A percentile compares a stretch with the other conserved stretches of the same genome.
phyloP scores from a whole-genome alignment of 495 filamentous ascomycete genomes.

The Aspergillus steynii region DNA sequence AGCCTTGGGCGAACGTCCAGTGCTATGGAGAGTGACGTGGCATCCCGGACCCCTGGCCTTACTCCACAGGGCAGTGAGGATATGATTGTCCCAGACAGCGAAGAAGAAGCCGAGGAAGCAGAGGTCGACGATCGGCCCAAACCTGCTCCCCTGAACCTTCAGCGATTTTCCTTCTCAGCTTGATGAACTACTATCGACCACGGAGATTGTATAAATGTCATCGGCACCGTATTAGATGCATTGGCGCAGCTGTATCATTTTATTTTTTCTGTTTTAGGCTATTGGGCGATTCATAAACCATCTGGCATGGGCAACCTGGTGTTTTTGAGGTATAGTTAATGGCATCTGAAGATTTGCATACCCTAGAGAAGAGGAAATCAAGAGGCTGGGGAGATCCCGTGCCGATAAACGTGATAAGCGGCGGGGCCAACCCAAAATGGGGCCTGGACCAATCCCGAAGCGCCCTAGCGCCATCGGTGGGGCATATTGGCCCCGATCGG shows the following conservation, averaged over 20 bases:
- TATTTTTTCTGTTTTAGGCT: neutral
- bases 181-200: conserved; percentile 7
- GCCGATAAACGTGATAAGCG: conserved; percentile 9
- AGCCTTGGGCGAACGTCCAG: neutral
- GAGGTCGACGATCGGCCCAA: conserved; percentile 15
- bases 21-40: neutral
- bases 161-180: conserved; percentile 48
- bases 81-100: conserved; percentile 67
- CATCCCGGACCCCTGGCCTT: neutral
- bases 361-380: conserved; percentile 1
- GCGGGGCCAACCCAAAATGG: conserved; percentile 24
- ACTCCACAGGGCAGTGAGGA: conserved; percentile 69
- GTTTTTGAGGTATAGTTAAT: neutral
- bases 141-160: conserved; percentile 45
- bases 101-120: conserved; percentile 45
- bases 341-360: neutral
- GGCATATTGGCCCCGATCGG: conserved; percentile 6
- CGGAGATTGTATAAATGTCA: conserved; percentile 7
- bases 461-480: conserved; percentile 19
- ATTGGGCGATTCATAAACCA: neutral
- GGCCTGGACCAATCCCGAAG: conserved; percentile 20
- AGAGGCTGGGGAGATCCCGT: conserved; percentile 26
- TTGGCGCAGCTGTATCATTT: neutral
- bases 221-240: neutral
- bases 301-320: neutral